Conservation (phyloP, 768 basidiomycete genomes). For the Suillus luteus region DNA sequence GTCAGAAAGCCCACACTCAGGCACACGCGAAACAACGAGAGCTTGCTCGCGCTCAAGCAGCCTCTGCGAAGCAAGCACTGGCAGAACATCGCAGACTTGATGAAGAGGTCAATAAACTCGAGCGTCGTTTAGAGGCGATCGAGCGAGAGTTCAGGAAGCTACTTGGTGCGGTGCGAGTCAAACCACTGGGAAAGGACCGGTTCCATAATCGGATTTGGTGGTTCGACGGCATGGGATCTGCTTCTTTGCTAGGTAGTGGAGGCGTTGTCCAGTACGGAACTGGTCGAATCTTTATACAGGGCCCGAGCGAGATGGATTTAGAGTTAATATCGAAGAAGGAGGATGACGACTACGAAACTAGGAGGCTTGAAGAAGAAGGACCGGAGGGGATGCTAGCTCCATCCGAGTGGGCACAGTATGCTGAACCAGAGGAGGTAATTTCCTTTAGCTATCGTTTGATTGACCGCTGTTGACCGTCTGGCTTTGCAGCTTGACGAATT, state of each 20-base stretch:
- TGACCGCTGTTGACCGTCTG: slow-evolving; percentile 15
- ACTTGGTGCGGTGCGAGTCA: slow-evolving; percentile 80
- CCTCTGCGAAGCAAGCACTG: slow-evolving; percentile 77
- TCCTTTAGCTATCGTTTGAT: background rate
- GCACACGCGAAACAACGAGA: slow-evolving; percentile 80
- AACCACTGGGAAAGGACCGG: slow-evolving; percentile 88
- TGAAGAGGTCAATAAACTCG: slow-evolving; percentile 84
- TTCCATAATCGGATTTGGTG: slow-evolving; percentile 98
- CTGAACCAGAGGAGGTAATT: slow-evolving; percentile 80
- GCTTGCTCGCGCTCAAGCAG: slow-evolving; percentile 73
- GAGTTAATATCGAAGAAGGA: slow-evolving; percentile 64
- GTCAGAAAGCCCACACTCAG: slow-evolving; percentile 52
- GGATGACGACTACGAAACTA: slow-evolving; percentile 53
- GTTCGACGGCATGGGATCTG: slow-evolving; percentile 95
- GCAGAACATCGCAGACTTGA: slow-evolving; percentile 83
- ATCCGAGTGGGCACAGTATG: slow-evolving; percentile 91
- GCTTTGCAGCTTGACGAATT: slow-evolving; percentile 72
- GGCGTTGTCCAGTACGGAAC: slow-evolving; percentile 84
- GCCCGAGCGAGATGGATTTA: slow-evolving; percentile 80
- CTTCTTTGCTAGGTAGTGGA: slow-evolving; percentile 75
- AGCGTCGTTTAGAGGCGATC: slow-evolving; percentile 79
- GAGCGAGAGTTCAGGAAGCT: slow-evolving; percentile 94
- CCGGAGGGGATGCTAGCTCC: slow-evolving; percentile 68
- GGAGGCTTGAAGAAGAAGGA: slow-evolving; percentile 80
- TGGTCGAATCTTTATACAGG: slow-evolving; percentile 91